phyloP scores from a whole-genome alignment of 2,329 filamentous ascomycete species.

The Calonectria leucothoes region DNA sequence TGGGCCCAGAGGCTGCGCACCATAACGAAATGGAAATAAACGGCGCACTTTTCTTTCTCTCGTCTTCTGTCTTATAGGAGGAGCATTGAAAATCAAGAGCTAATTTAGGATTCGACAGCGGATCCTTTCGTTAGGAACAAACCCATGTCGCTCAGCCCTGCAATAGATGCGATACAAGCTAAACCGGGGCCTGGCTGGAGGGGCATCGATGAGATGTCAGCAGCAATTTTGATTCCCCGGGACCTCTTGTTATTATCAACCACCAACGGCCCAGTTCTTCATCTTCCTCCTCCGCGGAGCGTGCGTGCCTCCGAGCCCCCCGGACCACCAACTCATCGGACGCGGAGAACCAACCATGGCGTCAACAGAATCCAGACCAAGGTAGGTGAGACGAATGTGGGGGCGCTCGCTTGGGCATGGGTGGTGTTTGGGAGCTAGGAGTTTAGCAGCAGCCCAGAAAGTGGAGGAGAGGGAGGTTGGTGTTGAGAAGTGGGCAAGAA shows the following conservation, averaged over 20 bases:
- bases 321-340: neutral
- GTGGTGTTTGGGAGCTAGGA: constrained; percentile 3
- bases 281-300: neutral
- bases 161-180: constrained; percentile 23
- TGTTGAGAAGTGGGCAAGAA: constrained; percentile 8
- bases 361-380: neutral
- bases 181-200: neutral
- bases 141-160: constrained; percentile 38
- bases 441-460: neutral
- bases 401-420: constrained; percentile 3
- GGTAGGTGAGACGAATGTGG: constrained; percentile 30
- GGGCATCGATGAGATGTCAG: constrained; percentile 9
- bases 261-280: neutral
- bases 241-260: neutral
- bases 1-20: constrained; percentile 36
- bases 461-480: constrained; percentile 23
- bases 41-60: constrained; percentile 28
- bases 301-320: neutral
- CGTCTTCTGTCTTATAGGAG: neutral
- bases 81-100: constrained; percentile 26
- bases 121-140: constrained; percentile 1
- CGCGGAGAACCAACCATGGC: neutral
- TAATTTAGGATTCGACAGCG: constrained; percentile 33
- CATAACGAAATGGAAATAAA: neutral
- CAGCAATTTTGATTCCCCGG: neutral